Percentiles rank a stretch among this genome's conserved stretches.
phyloP scores from a whole-genome alignment of 129 eudicot genomes.

The Pseudognaphalium luteoalbum region DNA sequence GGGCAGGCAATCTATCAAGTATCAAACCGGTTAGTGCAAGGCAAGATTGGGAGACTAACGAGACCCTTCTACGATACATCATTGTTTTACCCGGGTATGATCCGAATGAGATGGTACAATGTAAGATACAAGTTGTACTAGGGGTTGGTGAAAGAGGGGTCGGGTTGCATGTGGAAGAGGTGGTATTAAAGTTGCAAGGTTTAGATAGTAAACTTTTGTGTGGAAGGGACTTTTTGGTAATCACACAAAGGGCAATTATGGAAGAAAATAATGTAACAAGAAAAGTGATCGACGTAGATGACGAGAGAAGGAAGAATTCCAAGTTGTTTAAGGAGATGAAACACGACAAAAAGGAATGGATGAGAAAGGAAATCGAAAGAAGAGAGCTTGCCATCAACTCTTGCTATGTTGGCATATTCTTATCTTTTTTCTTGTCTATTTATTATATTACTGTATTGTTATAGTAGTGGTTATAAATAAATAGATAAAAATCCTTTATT shows the following conservation, averaged over 20 bases:
- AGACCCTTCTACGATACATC: slow-evolving; percentile 29
- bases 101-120: slow-evolving; percentile 30
- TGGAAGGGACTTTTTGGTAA: slow-evolving; percentile 40
- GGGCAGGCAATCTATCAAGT: slow-evolving; percentile 51
- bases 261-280: slow-evolving; percentile 18
- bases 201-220: slow-evolving; percentile 23
- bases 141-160: slow-evolving; percentile 28
- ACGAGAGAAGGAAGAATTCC: slow-evolving; percentile 19
- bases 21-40: slow-evolving; percentile 32
- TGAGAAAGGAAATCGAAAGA: background rate
- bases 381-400: background rate
- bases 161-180: slow-evolving; percentile 31
- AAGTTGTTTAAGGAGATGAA: slow-evolving; percentile 14
- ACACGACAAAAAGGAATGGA: slow-evolving; percentile 6
- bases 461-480: too few relatives aligned
- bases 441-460: slow-evolving; percentile 2
- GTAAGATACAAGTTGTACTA: slow-evolving; percentile 35
- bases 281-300: slow-evolving; percentile 7
- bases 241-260: slow-evolving; percentile 25
- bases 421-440: slow-evolving; percentile 4
- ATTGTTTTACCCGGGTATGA: slow-evolving; percentile 27
- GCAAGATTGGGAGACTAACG: slow-evolving; percentile 41
- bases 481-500: too few relatives aligned
- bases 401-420: slow-evolving; percentile 2
- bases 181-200: slow-evolving; percentile 15